phyloP scores from a whole-genome alignment of 2,329 filamentous ascomycete species.

The Aspergillus piperis region DNA sequence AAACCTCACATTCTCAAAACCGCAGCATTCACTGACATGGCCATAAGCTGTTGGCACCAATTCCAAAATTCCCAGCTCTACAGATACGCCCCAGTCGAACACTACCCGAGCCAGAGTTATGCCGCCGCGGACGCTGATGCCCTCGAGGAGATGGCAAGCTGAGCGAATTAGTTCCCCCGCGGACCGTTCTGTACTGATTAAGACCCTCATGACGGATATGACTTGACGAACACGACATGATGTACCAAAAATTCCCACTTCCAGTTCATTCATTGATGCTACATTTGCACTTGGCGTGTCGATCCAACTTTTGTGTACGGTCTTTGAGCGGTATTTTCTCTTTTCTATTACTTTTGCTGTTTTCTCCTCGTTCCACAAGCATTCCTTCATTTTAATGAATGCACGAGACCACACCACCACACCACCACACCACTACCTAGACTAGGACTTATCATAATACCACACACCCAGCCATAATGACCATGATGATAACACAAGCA shows the following conservation, averaged over 20 bases:
- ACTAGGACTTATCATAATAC: neutral
- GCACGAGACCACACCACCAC: neutral
- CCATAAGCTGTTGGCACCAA: conserved; percentile 49
- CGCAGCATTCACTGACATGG: conserved; percentile 1
- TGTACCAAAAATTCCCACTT: neutral
- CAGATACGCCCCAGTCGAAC: conserved; percentile 33
- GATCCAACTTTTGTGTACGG: neutral
- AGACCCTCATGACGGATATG: conserved; percentile 7
- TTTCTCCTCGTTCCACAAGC: neutral
- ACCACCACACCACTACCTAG: neutral
- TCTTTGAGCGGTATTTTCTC: neutral
- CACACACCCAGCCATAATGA: neutral
- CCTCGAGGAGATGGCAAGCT: conserved; percentile 16
- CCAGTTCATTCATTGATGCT: neutral
- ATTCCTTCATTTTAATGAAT: neutral
- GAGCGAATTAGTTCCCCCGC: neutral
- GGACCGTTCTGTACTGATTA: neutral
- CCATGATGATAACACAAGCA: neutral
- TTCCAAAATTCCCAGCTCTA: conserved; percentile 39
- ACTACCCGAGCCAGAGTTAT: conserved; percentile 18
- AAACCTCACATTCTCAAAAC: neutral
- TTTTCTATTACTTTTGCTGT: neutral
- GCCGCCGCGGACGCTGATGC: conserved; percentile 25
- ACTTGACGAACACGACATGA: conserved; percentile 14
- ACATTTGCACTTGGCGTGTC: neutral